Evolutionary conservation across 345 rosid genomes (phyloP), one percentile per base, ranked within the genome.

Genomic region (Carallia brachiata): DNA sequence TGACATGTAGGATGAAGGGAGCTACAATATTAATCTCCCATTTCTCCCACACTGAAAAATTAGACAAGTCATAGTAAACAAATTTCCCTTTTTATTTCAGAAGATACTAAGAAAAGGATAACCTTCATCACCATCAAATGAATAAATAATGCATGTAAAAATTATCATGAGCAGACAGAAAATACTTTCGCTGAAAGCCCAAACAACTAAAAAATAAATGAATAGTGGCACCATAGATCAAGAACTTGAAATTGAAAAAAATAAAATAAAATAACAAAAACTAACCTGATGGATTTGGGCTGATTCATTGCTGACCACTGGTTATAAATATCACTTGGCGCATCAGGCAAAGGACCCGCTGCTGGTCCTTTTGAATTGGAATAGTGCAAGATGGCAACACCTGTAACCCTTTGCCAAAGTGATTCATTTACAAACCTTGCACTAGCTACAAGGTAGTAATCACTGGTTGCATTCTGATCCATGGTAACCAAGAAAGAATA

Each of bases 401-500:
- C 98, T 1, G 97, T 91, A 63, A 91, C 97, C 70, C 81, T 87
- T 79, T 87, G 88, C 98, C 98, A 94, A 72, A 83, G 73, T 47
- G 98, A 70, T 78, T 88, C 96, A 66, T 94, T 91, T 61, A 91
- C 97, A 82, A 81, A 94, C 75, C 97, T 85, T 39, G 98, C 97
- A 80, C 97, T 91, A 34, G 98, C 98, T 69, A 87, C 96, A 70
- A 94, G 86, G 81, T 91, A 94, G 81, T 90, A 91, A 76, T 94
- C 97, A 57, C 79, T 73, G 47, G 84, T 81, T 61, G 97, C 95
- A 67, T 94, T 79, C 79, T 94, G 97, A 81, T 91, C 93, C 96
- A 87, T 94, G 59, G 96, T 88, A 50, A 91, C 90, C 77, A 94
- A 79, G 77, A 94, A 94, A 6, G 97, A 90, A 78, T 82, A 88